Evolutionary conservation across 768 basidiomycete species (phyloP).

Genomic region (Auricularia auricula-judae): DNA sequence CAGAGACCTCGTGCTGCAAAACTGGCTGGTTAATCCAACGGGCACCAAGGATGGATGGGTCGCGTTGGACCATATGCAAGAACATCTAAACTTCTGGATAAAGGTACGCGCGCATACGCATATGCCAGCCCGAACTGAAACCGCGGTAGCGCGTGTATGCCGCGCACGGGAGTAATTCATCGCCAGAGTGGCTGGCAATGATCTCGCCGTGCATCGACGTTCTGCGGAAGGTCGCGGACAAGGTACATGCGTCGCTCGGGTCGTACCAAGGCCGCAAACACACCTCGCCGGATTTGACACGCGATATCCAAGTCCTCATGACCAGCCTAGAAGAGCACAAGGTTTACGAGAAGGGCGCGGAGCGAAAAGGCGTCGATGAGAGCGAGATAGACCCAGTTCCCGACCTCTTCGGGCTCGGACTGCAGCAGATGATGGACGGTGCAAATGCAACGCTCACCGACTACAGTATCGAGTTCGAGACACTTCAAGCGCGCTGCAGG

Average conservation of each 20-base stretch:
- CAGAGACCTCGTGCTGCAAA: slow-evolving; percentile 19
- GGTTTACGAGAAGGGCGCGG: slow-evolving; percentile 15
- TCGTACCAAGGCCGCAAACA: slow-evolving; percentile 23
- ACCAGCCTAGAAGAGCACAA: slow-evolving; percentile 12
- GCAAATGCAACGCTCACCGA: slow-evolving; percentile 10
- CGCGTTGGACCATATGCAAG: slow-evolving; percentile 23
- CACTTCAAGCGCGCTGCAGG: slow-evolving; percentile 10
- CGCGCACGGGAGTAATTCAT: slow-evolving; percentile 21
- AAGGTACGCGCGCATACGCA: slow-evolving; percentile 13
- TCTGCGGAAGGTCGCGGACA: slow-evolving; percentile 15
- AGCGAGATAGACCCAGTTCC: slow-evolving; percentile 1
- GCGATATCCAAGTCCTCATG: slow-evolving; percentile 20
- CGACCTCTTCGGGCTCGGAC: slow-evolving; percentile 17
- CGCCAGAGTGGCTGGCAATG: slow-evolving; percentile 11
- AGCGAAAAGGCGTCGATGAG: slow-evolving; percentile 10
- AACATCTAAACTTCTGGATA: slow-evolving; percentile 24
- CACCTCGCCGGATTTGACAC: slow-evolving; percentile 14
- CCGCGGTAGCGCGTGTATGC: slow-evolving; percentile 16
- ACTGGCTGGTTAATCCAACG: slow-evolving; percentile 23
- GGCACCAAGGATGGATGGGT: slow-evolving; percentile 15
- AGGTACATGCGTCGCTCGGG: slow-evolving; percentile 17
- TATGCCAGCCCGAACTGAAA: neutral
- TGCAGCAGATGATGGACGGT: neutral
- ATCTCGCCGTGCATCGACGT: slow-evolving; percentile 13
- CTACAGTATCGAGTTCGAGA: slow-evolving; percentile 16